Evolutionary conservation across 106 monocot genomes (phyloP), one percentile per base, ranked within the genome.

Genomic region (Cymbidium sinense): DNA sequence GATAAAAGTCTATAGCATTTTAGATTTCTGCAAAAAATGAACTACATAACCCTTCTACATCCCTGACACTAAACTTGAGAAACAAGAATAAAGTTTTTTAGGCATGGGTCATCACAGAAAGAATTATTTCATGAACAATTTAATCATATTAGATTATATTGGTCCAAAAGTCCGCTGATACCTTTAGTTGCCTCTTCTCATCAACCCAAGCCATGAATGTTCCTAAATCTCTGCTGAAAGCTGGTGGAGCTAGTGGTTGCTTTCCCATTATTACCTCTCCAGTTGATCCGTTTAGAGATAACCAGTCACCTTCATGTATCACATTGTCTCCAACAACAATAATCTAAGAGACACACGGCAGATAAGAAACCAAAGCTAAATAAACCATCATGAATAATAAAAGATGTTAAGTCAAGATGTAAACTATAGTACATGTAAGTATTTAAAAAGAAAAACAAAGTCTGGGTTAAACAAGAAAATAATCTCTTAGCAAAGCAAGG

Each of bases 141-240:
- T 25, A 61, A 61, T 61, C 23, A 23, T 11, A 61, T 4, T n/a
- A 61, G 10, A 61, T 61, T 61, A 61, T 61, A 61, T 25, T 23
- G 7, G 4, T 61, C n/a, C 27, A 61, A 27, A n/a, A n/a, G 61
- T 61, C 25, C 5, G 61, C 0, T 61, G 61, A 29, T 86, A 96
- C 96, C 94, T 94, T 96, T 33, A 94, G 78, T 81, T 94, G 61
- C 36, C 96, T 89, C 69, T 85, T 83, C 39, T 81, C 87, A 79
- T 96, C 94, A 77, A 94, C 91, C 96, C 96, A 96, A 64, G 85
- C 69, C 96, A 94, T 96, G 83, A 96, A 96, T 39, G 84, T 82
- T 64, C 78, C 90, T 77, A 94, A 77, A 62, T 96, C 96, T 76
- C 94, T 89, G 80, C 91, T 91, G 23, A 94, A 84, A 79, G 91